Evolutionary conservation across 331 rosid species (phyloP), one percentile per base, ranked within the genome.

Genomic region (Rosa hybrid): DNA sequence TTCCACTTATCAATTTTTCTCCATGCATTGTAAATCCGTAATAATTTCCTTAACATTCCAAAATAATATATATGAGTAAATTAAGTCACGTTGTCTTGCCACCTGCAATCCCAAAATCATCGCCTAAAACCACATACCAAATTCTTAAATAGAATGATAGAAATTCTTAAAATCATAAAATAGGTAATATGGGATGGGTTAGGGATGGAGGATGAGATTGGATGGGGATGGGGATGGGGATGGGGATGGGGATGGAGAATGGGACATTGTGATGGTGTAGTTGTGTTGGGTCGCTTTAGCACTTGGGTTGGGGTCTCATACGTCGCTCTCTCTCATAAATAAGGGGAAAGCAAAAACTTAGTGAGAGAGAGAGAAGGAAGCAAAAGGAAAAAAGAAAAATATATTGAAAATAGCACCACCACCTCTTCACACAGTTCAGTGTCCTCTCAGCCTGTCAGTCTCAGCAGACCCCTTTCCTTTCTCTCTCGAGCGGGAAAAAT

Each of bases 251-350:
- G 34, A 64, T 4, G 71, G 20, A 27, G 72, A 64, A 30, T 14
- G 49, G 30, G 72, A 62, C 46, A 63, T 7, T 16, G 72, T 45
- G 72, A 76, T 46, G 51, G 72, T 6, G 72, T 62, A 44, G 71
- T 60, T 74, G 81, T 48, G 83, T 80, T 14, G 72, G 81, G 83
- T 79, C 86, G 67, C 80, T 79, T 79, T 79, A 78, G 89, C 78
- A 81, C 83, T 77, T 68, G 71, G 78, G 76, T 78, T 77, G 88
- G 92, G 85, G 87, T 86, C 94, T 94, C 92, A 89, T 85, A 87
- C 78, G 96, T 92, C 97, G 73, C 87, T 94, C 97, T 80, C 97
- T 80, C 84, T 94, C 94, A 92, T 94, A 94, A 94, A 92, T 89
- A 86, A 77, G 84, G 89, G 85, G 82, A 86, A 91, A 89, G 87